Conservation (phyloP, 371 early-diverging fungal species). For the Zopfochytrium polystomum region DNA sequence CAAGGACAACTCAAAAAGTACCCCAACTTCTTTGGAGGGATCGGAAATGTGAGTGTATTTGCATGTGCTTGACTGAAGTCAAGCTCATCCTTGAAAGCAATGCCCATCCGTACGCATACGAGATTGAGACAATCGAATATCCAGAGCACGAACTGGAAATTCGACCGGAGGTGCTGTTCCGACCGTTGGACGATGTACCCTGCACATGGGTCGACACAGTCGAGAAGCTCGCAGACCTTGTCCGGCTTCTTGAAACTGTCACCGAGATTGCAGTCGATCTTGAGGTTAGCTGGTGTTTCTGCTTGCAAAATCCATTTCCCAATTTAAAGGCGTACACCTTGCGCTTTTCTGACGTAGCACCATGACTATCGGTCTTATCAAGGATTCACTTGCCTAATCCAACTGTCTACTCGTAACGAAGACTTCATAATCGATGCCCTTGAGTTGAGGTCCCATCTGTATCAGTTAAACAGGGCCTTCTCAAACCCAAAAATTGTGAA, state of each 20-base stretch:
- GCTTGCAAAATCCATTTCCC: not conserved
- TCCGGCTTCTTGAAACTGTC: slow-evolving; percentile 55
- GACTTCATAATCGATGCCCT: slow-evolving; percentile 93
- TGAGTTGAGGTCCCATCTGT: slow-evolving; percentile 71
- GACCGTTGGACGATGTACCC: slow-evolving; percentile 59
- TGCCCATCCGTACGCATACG: slow-evolving; percentile 90
- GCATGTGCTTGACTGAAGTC: too few species aligned
- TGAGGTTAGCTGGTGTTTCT: slow-evolving; percentile 61
- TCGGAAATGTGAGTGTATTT: too few species aligned
- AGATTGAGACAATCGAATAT: slow-evolving; percentile 76
- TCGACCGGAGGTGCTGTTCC: slow-evolving; percentile 56
- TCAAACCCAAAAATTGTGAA: slow-evolving; percentile 87
- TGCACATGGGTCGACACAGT: slow-evolving; percentile 71
- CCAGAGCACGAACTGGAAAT: slow-evolving; percentile 67
- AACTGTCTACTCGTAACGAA: slow-evolving; percentile 81
- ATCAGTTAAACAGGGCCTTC: slow-evolving; percentile 75
- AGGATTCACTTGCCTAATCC: slow-evolving; percentile 94
- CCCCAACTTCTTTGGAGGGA: too few species aligned
- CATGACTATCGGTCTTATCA: slow-evolving; percentile 91
- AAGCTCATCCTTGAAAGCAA: too few species aligned
- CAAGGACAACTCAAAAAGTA: slow-evolving; percentile 80
- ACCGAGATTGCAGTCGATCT: slow-evolving; percentile 90
- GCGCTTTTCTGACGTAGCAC: slow-evolving; percentile 54
- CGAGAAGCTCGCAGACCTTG: slow-evolving; percentile 61
- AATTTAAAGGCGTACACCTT: too few species aligned